Evolutionary conservation across 2,329 filamentous ascomycete genomes (phyloP).

Genomic region (Reticulascus tulasneorum): DNA sequence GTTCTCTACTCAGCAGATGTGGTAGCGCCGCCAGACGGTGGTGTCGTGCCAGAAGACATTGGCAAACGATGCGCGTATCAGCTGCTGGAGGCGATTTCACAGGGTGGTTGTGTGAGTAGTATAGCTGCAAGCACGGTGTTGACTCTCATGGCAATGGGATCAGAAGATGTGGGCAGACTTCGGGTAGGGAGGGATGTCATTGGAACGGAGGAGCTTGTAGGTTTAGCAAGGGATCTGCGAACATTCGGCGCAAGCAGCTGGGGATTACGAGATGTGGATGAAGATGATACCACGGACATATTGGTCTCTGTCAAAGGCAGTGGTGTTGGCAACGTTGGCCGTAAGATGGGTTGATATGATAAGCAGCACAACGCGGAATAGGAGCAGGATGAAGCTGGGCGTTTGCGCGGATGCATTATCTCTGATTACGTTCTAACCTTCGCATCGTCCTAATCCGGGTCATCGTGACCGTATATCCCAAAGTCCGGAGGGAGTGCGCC

Average conservation of each 20-base stretch:
- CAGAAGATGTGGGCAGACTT: conserved; percentile 87
- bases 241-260: conserved; percentile 88
- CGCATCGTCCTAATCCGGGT: conserved; percentile 27
- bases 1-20: conserved; percentile 87
- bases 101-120: conserved; percentile 75
- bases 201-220: conserved; percentile 74
- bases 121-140: conserved; percentile 72
- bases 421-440: conserved; percentile 11
- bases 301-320: conserved; percentile 88
- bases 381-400: no score
- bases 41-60: conserved; percentile 83
- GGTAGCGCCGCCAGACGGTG: conserved; percentile 69
- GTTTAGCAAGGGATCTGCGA: conserved; percentile 77
- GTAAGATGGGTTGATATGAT: conserved; percentile 70
- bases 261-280: conserved; percentile 74
- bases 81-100: conserved; percentile 74
- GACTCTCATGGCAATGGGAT: conserved; percentile 95
- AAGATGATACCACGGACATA: conserved; percentile 67
- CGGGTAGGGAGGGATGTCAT: conserved; percentile 78
- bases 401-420: conserved; percentile 9
- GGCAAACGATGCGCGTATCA: conserved; percentile 86
- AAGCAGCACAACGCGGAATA: not conserved
- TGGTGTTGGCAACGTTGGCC: conserved; percentile 90
- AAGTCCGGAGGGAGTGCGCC: conserved; percentile 48
- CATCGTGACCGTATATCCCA: conserved; percentile 50